Evolutionary conservation across 2,329 filamentous ascomycete species (phyloP), one percentile per base, ranked within the genome.

Genomic region (Diplodia seriata): DNA sequence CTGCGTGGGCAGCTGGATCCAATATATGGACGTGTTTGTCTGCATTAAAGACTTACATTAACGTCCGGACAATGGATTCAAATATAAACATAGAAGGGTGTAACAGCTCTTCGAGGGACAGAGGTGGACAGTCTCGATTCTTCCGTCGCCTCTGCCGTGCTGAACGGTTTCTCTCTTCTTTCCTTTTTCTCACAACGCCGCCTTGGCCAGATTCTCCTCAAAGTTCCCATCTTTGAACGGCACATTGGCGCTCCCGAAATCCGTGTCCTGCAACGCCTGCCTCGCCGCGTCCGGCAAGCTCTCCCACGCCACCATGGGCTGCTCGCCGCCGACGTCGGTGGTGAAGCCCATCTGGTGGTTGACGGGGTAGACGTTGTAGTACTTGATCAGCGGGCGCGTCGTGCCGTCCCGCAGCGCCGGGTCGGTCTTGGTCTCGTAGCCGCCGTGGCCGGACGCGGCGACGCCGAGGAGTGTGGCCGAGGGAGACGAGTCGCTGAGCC

Each of bases 401-500:
- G 18, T 72, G 1, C 80, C 81, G 0, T 80, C 83, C n/a, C 75
- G 75, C 14, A 86, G 76, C 1, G 78, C 76, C 51, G 76, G 83
- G 14, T 69, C 73, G 0, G 78, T 83, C 3, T 74, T 76, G 66
- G 82, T 84, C 49, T 83, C 76, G 76, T 81, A 86, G 2, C 72
- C 75, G 5, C 84, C 85, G 66, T 87, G 85, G 0, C 82, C 84
- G 4, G 82, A 84, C 1, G 84, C 84, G 20, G 84, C 85, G 8
- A 86, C 82, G 26, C 83, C 84, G 1, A 82, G 72, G 38, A 86
- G 40, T 12, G 9, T 26, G 1, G 59, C 29, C 29, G 47, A n/a
- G 3, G 59, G 1, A 1, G 47, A 18, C 11, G 15, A 78, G 53
- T 47, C 43, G 53, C 55, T 43, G 0, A 87, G 78, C 83, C 83